Evolutionary conservation across 768 basidiomycete genomes (phyloP).

Genomic region (Mycena metata): DNA sequence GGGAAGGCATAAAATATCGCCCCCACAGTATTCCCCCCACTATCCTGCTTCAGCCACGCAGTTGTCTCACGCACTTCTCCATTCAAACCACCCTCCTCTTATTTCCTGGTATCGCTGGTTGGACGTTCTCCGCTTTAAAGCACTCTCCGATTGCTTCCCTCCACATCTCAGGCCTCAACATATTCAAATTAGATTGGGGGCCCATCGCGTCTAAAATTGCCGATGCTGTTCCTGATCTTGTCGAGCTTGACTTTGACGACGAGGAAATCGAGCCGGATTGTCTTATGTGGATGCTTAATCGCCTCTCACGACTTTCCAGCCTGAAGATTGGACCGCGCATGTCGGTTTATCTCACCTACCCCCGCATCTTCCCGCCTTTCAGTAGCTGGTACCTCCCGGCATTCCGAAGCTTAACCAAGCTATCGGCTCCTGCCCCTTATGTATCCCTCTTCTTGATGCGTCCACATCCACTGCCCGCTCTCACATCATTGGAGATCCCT

Average conservation of each 20-base stretch:
- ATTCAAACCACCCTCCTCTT: slow-evolving; percentile 11
- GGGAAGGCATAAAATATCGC: slow-evolving; percentile 13
- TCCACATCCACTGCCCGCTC: slow-evolving; percentile 10
- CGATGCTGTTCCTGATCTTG: slow-evolving; percentile 9
- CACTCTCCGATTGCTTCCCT: slow-evolving; percentile 13
- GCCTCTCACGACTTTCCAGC: background rate
- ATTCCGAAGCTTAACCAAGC: slow-evolving; percentile 9
- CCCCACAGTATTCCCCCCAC: background rate
- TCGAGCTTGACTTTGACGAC: slow-evolving; percentile 19
- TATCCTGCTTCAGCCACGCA: background rate
- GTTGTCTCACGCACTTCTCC: slow-evolving; percentile 1
- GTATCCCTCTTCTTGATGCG: slow-evolving; percentile 18
- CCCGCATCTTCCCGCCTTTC: slow-evolving; percentile 14
- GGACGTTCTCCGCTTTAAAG: slow-evolving; percentile 14
- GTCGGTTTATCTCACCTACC: slow-evolving; percentile 9
- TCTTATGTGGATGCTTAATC: slow-evolving; percentile 5
- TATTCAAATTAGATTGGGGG: slow-evolving; percentile 10
- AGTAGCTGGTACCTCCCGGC: slow-evolving; percentile 20
- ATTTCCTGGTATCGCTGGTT: slow-evolving; percentile 12
- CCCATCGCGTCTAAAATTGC: background rate
- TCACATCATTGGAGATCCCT: background rate
- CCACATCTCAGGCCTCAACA: slow-evolving; percentile 14
- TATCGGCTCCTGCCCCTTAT: slow-evolving; percentile 1
- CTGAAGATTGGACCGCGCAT: slow-evolving; percentile 4
- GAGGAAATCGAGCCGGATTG: background rate